Conservation (phyloP, 768 basidiomycete species). For the Macrolepiota albuminosa region DNA sequence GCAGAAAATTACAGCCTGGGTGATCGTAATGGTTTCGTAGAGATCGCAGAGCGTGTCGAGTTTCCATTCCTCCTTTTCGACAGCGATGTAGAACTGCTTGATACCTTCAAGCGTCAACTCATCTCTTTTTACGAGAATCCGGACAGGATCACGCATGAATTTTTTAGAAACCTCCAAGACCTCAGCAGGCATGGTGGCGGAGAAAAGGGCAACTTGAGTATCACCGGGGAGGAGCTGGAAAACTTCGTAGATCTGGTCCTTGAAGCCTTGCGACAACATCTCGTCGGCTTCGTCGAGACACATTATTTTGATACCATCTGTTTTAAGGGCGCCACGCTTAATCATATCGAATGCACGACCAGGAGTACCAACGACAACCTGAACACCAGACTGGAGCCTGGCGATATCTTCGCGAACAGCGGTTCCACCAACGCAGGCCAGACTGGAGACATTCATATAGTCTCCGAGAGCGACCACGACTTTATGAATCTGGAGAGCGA, state of each 20-base stretch:
- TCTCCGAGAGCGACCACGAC: slow-evolving; percentile 96
- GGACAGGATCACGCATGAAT: slow-evolving; percentile 97
- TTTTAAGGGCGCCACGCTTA: slow-evolving; percentile 84
- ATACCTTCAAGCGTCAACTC: slow-evolving; percentile 99
- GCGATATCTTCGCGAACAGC: slow-evolving; percentile 98
- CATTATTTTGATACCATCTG: slow-evolving; percentile 88
- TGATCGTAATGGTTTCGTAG: slow-evolving; percentile 98
- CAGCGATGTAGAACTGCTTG: slow-evolving; percentile 98
- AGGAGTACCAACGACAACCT: slow-evolving; percentile 93
- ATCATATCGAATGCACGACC: slow-evolving; percentile 99
- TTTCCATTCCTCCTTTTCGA: slow-evolving; percentile 99
- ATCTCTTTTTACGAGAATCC: slow-evolving; percentile 97
- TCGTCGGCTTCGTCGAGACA: slow-evolving; percentile 99
- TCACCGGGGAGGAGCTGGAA: slow-evolving; percentile 97
- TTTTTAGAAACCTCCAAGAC: slow-evolving; percentile 98
- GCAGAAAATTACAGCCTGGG: slow-evolving; percentile 99
- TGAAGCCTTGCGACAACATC: slow-evolving; percentile 98
- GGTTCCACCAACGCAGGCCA: slow-evolving; percentile 97
- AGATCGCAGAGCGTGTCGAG: slow-evolving; percentile 98
- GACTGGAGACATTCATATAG: slow-evolving; percentile 94
- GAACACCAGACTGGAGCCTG: slow-evolving; percentile 90
- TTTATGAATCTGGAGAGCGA: slow-evolving; percentile 98
- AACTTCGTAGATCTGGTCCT: slow-evolving; percentile 98
- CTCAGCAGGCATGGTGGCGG: slow-evolving; percentile 96
- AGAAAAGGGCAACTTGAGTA: slow-evolving; percentile 94